A percentile compares a stretch with the other conserved stretches of the same genome.
Evolutionary conservation across 2,329 filamentous ascomycete genomes (phyloP).

Genomic region (Diplocarpon mali): DNA sequence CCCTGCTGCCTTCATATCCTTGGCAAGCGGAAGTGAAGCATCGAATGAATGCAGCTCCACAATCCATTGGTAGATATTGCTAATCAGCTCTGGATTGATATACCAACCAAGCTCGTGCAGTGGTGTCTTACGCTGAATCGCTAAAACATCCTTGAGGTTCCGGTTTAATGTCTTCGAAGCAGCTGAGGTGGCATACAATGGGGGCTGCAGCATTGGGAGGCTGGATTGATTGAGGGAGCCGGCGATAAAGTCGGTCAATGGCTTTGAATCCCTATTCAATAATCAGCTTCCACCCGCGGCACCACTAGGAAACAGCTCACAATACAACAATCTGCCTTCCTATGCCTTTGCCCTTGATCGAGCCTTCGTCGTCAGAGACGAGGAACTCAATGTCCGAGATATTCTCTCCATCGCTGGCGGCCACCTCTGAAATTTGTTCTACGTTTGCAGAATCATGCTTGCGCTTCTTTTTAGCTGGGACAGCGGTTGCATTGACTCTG

Average conservation of each 20-base stretch:
- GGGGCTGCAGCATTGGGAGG: slow-evolving; percentile 54
- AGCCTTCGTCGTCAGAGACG: slow-evolving; percentile 26
- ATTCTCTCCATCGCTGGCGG: slow-evolving; percentile 21
- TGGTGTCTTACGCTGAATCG: slow-evolving; percentile 49
- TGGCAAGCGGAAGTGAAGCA: slow-evolving; percentile 51
- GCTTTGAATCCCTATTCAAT: not conserved
- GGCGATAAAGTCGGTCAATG: slow-evolving; percentile 51
- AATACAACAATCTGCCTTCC: not conserved
- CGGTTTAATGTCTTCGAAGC: slow-evolving; percentile 53
- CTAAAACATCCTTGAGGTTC: slow-evolving; percentile 53
- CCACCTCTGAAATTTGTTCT: not conserved
- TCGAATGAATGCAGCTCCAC: slow-evolving; percentile 82
- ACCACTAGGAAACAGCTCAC: not conserved
- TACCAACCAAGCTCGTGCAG: slow-evolving; percentile 71
- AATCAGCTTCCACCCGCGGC: not conserved
- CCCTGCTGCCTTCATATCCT: slow-evolving; percentile 56
- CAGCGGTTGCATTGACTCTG: slow-evolving; percentile 6
- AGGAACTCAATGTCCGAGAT: slow-evolving; percentile 31
- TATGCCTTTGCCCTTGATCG: slow-evolving; percentile 5
- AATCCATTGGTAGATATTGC: slow-evolving; percentile 76
- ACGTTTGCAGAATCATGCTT: not conserved
- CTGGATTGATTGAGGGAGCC: slow-evolving; percentile 50
- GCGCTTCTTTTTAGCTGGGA: slow-evolving; percentile 5
- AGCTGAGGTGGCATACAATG: slow-evolving; percentile 49
- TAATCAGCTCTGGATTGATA: slow-evolving; percentile 47